These are phyloP conservation scores for Paulownia fortunei DNA, from an alignment of 257 asterid genomes.

Conservation along the genomic window DNA sequence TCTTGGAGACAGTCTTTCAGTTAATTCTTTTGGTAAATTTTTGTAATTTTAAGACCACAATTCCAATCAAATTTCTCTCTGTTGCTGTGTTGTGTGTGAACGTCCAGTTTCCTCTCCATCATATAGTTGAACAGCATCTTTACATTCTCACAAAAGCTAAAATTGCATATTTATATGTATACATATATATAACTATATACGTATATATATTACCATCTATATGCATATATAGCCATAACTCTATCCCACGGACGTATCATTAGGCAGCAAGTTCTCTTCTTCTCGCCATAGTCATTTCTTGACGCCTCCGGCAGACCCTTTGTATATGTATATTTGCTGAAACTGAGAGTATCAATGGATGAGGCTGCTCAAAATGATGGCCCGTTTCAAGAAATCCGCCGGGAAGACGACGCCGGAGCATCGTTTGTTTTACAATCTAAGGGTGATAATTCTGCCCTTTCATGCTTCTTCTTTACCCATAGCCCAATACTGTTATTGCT, in stretches of 20 bases:
- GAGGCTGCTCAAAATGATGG: slow-evolving; percentile 25
- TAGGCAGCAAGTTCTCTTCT: background rate
- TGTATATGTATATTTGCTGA: background rate
- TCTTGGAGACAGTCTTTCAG: too few species aligned
- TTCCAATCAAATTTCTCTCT: too few species aligned
- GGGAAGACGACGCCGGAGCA: slow-evolving; percentile 87
- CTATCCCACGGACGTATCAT: background rate
- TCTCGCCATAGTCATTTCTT: background rate
- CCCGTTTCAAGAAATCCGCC: slow-evolving; percentile 40
- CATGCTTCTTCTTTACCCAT: background rate
- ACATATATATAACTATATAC: too few species aligned
- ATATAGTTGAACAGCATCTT: too few species aligned
- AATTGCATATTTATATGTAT: too few species aligned
- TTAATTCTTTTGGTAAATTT: too few species aligned
- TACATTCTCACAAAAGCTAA: too few species aligned
- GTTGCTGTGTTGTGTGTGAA: too few species aligned
- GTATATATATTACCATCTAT: too few species aligned
- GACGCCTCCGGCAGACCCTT: background rate
- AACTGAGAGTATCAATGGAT: slow-evolving; percentile 35
- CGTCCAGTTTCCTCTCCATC: too few species aligned
- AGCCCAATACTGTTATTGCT: background rate
- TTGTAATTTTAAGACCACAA: too few species aligned
- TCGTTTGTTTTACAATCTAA: slow-evolving; percentile 84
- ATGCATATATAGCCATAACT: too few species aligned
- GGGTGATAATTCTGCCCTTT: slow-evolving; percentile 43